Evolutionary conservation across 1,284 basidiomycete genomes (phyloP), one percentile per base, ranked within the genome.

Genomic region (Heterobasidion occidentale): DNA sequence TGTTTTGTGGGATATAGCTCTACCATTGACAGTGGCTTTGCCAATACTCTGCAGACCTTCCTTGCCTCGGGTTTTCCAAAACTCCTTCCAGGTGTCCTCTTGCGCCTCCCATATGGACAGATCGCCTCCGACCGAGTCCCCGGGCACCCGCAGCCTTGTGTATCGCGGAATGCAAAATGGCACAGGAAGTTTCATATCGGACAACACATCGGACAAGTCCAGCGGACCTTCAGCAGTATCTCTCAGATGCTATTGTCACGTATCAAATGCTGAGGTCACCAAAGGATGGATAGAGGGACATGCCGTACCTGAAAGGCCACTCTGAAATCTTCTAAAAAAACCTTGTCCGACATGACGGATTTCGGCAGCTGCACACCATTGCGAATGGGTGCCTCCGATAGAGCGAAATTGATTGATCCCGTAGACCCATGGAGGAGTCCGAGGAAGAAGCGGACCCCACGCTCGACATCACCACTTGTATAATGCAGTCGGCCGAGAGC

Each of bases 241-340:
- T 59, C 77, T 79, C 61, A 86, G 76, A 67, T 91, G 88, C 88
- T 91, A 56, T 56, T 56, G 54, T 19, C 56, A 52, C 50, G 49
- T 63, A 14, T 57, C 59, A 56, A 49, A 27, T 51, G 27, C 4
- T 19, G 52, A n/a, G 15, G 27, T 36, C 59, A 27, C 19, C 53
- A 33, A 34, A 7, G 46, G 9, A 34, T 38, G 27, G 5, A 19
- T 38, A 12, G 14, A 51, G 9, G 14, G 17, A 45, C 34, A 34
- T 33, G 46, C 36, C 6, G 42, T 62, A 91, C 89, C 64, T 80
- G 77, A 59, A 86, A 81, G 14, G 90, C 86, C n/a, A 87, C 81
- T 38, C 83, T 78, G 62, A 92, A 91, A 67, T 92, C 90, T 56
- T 90, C 89, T 17, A 92, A 65, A 60, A 81, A 86, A 1, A 86